Percentiles rank a stretch among this genome's conserved stretches.
phyloP scores from a whole-genome alignment of 768 basidiomycete genomes.

The Fomitopsis pulvina region DNA sequence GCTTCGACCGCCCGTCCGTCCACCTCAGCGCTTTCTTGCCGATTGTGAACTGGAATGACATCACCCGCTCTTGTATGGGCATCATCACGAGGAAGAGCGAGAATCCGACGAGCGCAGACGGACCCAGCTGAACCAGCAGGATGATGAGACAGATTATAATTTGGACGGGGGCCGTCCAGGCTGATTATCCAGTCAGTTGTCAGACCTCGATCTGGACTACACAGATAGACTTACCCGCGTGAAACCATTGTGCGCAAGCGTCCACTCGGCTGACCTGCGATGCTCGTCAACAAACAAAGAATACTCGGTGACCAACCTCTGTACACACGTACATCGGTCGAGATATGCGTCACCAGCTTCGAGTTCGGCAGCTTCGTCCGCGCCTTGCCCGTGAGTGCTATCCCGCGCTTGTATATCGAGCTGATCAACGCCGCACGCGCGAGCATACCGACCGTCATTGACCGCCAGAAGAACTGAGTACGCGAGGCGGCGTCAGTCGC shows the following conservation, averaged over 20 bases:
- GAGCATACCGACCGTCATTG: slow-evolving; percentile 61
- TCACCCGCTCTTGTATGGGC: slow-evolving; percentile 58
- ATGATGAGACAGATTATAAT: slow-evolving; percentile 53
- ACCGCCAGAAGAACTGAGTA: slow-evolving; percentile 62
- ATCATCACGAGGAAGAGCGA: slow-evolving; percentile 55
- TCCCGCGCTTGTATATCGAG: slow-evolving; percentile 63
- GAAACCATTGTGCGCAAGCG: slow-evolving; percentile 64
- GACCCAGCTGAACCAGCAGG: slow-evolving; percentile 58
- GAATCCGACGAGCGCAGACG: slow-evolving; percentile 67
- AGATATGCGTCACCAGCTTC: slow-evolving; percentile 53
- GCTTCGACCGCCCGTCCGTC: slow-evolving; percentile 57
- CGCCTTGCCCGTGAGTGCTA: slow-evolving; percentile 59
- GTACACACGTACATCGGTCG: slow-evolving; percentile 52
- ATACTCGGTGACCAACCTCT: neutral
- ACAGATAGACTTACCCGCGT: neutral
- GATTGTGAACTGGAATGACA: slow-evolving; percentile 49
- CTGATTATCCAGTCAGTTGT: slow-evolving; percentile 19
- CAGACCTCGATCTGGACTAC: slow-evolving; percentile 1
- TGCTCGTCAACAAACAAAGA: neutral
- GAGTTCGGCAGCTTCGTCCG: slow-evolving; percentile 57
- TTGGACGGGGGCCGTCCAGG: slow-evolving; percentile 69
- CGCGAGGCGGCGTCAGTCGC: neutral
- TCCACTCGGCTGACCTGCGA: slow-evolving; percentile 48
- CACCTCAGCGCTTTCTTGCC: slow-evolving; percentile 50
- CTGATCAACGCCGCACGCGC: slow-evolving; percentile 61